Percentiles rank a stretch among this genome's conserved stretches.
Evolutionary conservation across 2,329 filamentous ascomycete species (phyloP).

Genomic region (Aspergillus latus): DNA sequence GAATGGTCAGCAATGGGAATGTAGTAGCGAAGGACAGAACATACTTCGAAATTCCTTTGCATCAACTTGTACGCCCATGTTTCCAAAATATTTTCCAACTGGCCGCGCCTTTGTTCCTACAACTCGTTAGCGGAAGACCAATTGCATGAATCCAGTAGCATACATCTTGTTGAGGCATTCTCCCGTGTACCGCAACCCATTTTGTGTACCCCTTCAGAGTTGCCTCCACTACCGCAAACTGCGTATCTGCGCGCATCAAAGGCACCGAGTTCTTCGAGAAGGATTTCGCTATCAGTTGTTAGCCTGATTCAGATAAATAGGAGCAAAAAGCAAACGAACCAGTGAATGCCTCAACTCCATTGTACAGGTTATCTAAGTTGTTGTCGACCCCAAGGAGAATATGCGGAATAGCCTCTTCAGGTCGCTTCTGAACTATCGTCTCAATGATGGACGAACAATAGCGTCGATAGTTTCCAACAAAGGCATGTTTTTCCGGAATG

Average conservation of each 20-base stretch:
- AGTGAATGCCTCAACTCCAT: conserved; percentile 65
- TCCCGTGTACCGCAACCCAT: conserved; percentile 63
- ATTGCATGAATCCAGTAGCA: conserved; percentile 13
- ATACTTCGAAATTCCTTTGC: conserved; percentile 42
- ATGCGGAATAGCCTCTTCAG: conserved; percentile 81
- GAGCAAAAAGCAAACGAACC: conserved; percentile 47
- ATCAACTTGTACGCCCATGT: conserved; percentile 44
- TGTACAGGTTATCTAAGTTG: conserved; percentile 73
- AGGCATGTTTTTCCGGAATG: conserved; percentile 87
- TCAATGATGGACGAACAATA: conserved; percentile 89
- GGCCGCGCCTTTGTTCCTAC: conserved; percentile 39
- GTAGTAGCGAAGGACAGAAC: background rate
- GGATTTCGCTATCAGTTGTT: conserved; percentile 30
- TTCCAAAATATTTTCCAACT: conserved; percentile 42
- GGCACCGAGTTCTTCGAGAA: conserved; percentile 44
- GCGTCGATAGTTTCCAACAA: conserved; percentile 90
- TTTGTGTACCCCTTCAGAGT: conserved; percentile 85
- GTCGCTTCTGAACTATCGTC: conserved; percentile 75
- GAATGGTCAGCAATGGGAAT: background rate
- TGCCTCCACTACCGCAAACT: conserved; percentile 85
- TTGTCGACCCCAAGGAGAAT: conserved; percentile 78
- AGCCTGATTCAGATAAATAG: background rate
- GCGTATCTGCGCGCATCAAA: conserved; percentile 74
- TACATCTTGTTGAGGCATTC: conserved; percentile 52
- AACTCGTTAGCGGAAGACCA: conserved; percentile 8